Base-by-base conservation (phyloP, 2,329 filamentous ascomycete species). In the Dactylellina cionopaga region DNA sequence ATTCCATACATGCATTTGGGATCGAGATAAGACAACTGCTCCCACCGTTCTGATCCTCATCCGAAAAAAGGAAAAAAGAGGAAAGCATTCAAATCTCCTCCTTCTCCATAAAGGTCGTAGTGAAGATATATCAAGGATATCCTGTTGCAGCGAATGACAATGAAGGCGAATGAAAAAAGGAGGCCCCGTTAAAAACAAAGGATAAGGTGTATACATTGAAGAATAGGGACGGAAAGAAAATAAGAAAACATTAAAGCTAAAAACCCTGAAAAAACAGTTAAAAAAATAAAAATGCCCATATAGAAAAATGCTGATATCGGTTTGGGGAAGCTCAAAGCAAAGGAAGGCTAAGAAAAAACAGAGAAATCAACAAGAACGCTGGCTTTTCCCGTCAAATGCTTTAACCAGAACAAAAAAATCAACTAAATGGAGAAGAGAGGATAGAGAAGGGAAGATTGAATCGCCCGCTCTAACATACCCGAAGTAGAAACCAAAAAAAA, bases 371-470 rank as follows among this genome's bases (percentile, higher is more conserved):
- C 35, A 51, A 60, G 44, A 72, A 55, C 59, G 68, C 68, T 72
- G 52, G 68, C 68, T 72, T 72, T 71, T 63, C 43, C 39, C 66
- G 41, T 64, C 27, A 71, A 52, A 71, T 71, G 65, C 65, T 69
- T 31, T 60, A 46, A 43, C 59, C 51, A 7, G 44, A 39, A 43
- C 17, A 51, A 44, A 27, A 52, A 19, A 55, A n/a, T 33, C 46
- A 33, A 33, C 5, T 33, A 19, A 2, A 7, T 13, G 3, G 4
- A 52, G 24, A 52, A 37, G 29, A 22, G 19, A 11, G 3, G 41
- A 44, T 11, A 6, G 31, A 33, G 31, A 33, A 33, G 31, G 13
- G 31, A 5, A 41, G 19, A 41, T 41, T 5, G n/a, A 41, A n/a
- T n/a, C n/a, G n/a, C n/a, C n/a, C n/a, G n/a, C n/a, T 41, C n/a